phyloP scores from a whole-genome alignment of 805 yeast genomes.

The Starmera quercuum region DNA sequence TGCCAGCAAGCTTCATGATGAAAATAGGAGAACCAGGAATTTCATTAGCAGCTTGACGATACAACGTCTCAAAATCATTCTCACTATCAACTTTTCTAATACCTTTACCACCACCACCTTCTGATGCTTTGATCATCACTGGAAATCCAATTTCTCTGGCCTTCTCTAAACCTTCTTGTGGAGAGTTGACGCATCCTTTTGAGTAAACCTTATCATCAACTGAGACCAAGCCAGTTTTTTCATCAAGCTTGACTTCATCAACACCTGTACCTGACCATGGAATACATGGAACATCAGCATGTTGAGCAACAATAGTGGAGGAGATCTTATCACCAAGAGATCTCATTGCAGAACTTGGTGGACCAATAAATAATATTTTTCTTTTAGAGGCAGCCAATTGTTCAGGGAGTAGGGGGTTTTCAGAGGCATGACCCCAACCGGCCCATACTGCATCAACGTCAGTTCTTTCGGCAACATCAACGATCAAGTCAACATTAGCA shows the following conservation, averaged over 20 bases:
- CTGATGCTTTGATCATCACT: constrained; percentile 98
- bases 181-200: constrained; percentile 78
- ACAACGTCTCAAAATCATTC: constrained; percentile 66
- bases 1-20: constrained; percentile 95
- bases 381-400: constrained; percentile 88
- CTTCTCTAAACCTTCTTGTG: constrained; percentile 83
- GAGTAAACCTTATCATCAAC: constrained; percentile 79
- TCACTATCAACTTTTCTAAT: constrained; percentile 90
- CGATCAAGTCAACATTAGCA: constrained; percentile 96
- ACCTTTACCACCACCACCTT: constrained; percentile 99
- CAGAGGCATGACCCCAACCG: constrained; percentile 99
- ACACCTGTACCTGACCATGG: constrained; percentile 99
- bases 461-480: constrained; percentile 94
- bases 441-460: constrained; percentile 99
- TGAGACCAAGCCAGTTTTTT: constrained; percentile 69
- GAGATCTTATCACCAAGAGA: constrained; percentile 98
- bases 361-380: constrained; percentile 91
- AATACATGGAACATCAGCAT: constrained; percentile 95
- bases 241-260: constrained; percentile 66
- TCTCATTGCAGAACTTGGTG: constrained; percentile 99
- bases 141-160: constrained; percentile 94
- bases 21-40: constrained; percentile 99
- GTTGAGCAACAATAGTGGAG: constrained; percentile 98
- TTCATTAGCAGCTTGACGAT: constrained; percentile 93
- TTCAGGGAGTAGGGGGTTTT: constrained; percentile 92